Evolutionary conservation across 2,329 filamentous ascomycete genomes (phyloP).

Genomic region (Botryotinia calthae): DNA sequence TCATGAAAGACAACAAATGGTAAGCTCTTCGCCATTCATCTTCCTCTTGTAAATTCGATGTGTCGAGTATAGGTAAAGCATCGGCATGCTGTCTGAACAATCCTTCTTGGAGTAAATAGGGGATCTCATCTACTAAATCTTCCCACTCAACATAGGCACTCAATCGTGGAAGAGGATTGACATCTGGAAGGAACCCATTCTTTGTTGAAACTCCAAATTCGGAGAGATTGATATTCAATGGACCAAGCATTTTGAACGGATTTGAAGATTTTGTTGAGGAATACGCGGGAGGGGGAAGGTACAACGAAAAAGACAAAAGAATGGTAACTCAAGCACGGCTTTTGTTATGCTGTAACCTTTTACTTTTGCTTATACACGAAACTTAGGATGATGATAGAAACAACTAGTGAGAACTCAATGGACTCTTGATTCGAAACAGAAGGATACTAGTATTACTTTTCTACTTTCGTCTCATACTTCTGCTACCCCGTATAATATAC

Average conservation of each 20-base stretch:
- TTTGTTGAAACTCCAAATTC: slow-evolving; percentile 32
- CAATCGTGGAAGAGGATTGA: slow-evolving; percentile 63
- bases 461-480: neutral
- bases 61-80: slow-evolving; percentile 66
- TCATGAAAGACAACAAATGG: slow-evolving; percentile 71
- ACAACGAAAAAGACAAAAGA: neutral
- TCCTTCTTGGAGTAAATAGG: slow-evolving; percentile 62
- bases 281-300: neutral
- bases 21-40: slow-evolving; percentile 81
- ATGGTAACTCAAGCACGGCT: neutral
- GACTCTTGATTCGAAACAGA: neutral
- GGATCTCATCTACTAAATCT: slow-evolving; percentile 62
- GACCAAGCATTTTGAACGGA: slow-evolving; percentile 29
- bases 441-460: neutral
- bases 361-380: neutral
- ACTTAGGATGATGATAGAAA: neutral
- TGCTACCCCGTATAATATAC: neutral
- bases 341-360: neutral
- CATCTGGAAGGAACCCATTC: slow-evolving; percentile 70
- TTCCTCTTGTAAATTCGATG: slow-evolving; percentile 59
- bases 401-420: neutral
- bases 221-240: slow-evolving; percentile 30
- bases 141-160: slow-evolving; percentile 82
- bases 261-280: neutral
- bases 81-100: slow-evolving; percentile 63